These are phyloP conservation scores for Penstemon newberryi DNA, from an alignment of 257 asterid species.

Conservation along the genomic window DNA sequence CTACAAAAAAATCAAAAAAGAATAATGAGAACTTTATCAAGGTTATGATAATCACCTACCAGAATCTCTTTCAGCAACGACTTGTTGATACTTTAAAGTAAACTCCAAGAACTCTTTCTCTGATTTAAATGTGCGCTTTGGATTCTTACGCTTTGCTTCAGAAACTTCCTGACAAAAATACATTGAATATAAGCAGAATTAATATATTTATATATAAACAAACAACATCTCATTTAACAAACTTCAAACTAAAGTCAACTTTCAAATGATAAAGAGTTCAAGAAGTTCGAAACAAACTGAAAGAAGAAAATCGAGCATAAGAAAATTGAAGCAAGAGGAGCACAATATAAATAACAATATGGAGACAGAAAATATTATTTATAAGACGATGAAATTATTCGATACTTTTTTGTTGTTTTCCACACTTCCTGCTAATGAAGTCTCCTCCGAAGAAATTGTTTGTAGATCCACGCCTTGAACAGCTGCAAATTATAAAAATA, in stretches of 20 bases:
- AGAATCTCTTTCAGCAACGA: constrained; percentile 87
- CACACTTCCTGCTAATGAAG: constrained; percentile 41
- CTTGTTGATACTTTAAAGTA: constrained; percentile 86
- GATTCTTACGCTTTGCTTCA: constrained; percentile 81
- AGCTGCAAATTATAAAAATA: constrained; percentile 33
- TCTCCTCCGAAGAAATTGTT: constrained; percentile 37
- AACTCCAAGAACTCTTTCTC: constrained; percentile 94
- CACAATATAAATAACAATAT: constrained; percentile 10
- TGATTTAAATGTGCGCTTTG: constrained; percentile 64
- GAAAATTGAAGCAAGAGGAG: constrained; percentile 10
- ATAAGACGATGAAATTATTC: constrained; percentile 30
- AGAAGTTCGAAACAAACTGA: constrained; percentile 8
- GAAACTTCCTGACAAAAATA: constrained; percentile 52
- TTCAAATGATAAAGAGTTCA: constrained; percentile 20
- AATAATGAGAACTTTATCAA: constrained; percentile 20
- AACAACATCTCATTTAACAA: not conserved
- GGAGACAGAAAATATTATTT: not conserved
- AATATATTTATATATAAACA: constrained; percentile 2
- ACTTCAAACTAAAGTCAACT: constrained; percentile 17
- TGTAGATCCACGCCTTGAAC: constrained; percentile 33
- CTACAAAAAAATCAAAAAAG: constrained; percentile 9
- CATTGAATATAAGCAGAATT: constrained; percentile 13
- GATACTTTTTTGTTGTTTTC: constrained; percentile 58
- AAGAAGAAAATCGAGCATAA: constrained; percentile 1
- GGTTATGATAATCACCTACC: constrained; percentile 49